Conservation (phyloP, 768 basidiomycete genomes). For the Termitomyces sp. region DNA sequence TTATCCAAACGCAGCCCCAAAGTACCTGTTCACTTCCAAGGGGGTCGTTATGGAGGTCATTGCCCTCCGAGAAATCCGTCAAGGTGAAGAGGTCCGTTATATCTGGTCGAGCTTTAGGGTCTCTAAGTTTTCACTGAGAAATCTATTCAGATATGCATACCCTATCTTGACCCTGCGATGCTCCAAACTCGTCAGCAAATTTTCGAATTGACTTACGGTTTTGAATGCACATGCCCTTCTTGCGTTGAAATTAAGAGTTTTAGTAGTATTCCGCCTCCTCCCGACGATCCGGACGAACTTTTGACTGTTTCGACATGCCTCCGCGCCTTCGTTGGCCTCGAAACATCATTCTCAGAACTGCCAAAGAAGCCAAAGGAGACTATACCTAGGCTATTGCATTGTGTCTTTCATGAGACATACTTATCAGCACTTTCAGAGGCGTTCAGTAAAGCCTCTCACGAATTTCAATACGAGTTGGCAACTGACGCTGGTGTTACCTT, state of each 20-base stretch:
- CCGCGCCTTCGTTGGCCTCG: slow-evolving; percentile 32
- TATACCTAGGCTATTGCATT: slow-evolving; percentile 36
- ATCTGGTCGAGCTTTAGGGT: background rate
- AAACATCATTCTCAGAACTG: slow-evolving; percentile 19
- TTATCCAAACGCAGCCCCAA: slow-evolving; percentile 63
- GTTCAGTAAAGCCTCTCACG: slow-evolving; percentile 70
- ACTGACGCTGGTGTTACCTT: slow-evolving; percentile 50
- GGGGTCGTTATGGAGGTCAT: slow-evolving; percentile 58
- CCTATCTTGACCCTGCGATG: slow-evolving; percentile 78
- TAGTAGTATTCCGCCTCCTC: slow-evolving; percentile 33
- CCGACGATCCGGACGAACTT: slow-evolving; percentile 27
- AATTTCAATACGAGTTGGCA: slow-evolving; percentile 50
- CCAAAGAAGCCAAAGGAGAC: slow-evolving; percentile 24
- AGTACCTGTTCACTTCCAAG: slow-evolving; percentile 41
- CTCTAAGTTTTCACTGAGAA: background rate
- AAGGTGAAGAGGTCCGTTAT: slow-evolving; percentile 58
- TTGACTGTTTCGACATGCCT: slow-evolving; percentile 26
- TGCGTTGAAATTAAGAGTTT: slow-evolving; percentile 42
- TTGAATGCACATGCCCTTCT: slow-evolving; percentile 56
- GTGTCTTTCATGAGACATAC: slow-evolving; percentile 52
- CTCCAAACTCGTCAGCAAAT: slow-evolving; percentile 54
- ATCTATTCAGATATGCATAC: slow-evolving; percentile 54
- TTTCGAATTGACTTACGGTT: slow-evolving; percentile 61
- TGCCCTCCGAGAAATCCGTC: slow-evolving; percentile 49
- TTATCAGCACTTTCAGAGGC: slow-evolving; percentile 52